A percentile compares a stretch with the other conserved stretches of the same genome.
These are phyloP conservation scores for Elsinoe perseae DNA, from an alignment of 2,329 filamentous ascomycete species.

Conservation along the genomic window DNA sequence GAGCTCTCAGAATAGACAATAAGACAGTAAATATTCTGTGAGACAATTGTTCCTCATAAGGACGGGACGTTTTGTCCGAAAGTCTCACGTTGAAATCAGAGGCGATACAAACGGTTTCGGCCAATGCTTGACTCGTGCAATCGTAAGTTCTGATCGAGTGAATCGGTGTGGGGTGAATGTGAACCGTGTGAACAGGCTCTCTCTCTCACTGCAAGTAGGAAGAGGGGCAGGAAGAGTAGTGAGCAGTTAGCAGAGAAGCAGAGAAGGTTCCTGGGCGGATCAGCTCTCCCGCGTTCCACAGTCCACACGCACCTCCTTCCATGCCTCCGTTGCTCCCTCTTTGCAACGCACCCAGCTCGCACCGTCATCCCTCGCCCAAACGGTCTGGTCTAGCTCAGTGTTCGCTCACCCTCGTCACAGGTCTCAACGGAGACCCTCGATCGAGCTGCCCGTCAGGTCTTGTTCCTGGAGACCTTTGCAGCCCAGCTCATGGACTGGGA, in stretches of 20 bases:
- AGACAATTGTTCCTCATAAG: not conserved
- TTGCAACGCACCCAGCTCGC: too few species aligned
- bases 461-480: too few species aligned
- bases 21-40: not conserved
- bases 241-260: too few species aligned
- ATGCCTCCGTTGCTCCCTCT: slow-evolving; percentile 9
- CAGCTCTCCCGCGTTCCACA: slow-evolving; percentile 9
- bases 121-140: not conserved
- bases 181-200: not conserved
- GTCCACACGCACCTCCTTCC: not conserved
- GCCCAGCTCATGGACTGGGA: not conserved
- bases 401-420: not conserved
- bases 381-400: slow-evolving; percentile 10
- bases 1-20: slow-evolving; percentile 9
- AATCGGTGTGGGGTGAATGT: not conserved
- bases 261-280: not conserved
- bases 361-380: not conserved
- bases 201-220: too few species aligned
- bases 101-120: slow-evolving; percentile 12
- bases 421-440: slow-evolving; percentile 4
- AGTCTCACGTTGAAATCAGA: slow-evolving; percentile 6
- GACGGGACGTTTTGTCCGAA: not conserved
- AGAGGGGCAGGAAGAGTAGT: too few species aligned
- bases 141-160: not conserved
- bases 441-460: too few species aligned